Evolutionary conservation across 768 basidiomycete species (phyloP), one percentile per base, ranked within the genome.

Genomic region (Tulasnella sp.): DNA sequence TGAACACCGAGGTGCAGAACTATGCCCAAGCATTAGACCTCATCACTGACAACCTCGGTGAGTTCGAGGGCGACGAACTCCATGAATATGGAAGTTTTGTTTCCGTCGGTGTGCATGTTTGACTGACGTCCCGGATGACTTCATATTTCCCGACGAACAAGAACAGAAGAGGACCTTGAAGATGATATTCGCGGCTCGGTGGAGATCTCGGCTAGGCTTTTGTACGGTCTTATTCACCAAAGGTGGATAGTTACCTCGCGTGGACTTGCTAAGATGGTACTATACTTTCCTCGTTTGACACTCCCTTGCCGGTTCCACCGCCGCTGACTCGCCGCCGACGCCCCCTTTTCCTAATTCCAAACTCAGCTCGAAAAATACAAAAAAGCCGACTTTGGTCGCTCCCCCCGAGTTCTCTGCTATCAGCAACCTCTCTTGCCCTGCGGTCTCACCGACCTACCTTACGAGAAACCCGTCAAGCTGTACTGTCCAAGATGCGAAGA

Each of bases 401-500:
- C 98, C 85, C 98, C 98, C 4, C 94, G 98, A 80, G 98, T 99
- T 35, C 89, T 97, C 81, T 99, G 98, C 87, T 93, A 95, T 83
- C 89, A 90, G 6, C 98, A 99, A 83, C 92, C 96, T 20, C 93
- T 99, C 80, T 93, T 99, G 42, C 98, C 98, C 20, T 94, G 99
- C 80, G 98, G 98, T 23, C 91, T 99, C 39, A 96, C 94, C 79
- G 98, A 99, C 84, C 88, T 95, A n/a, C 93, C 98, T 0, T 99
- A 98, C 84, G 94, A 98, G 84, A 99, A 99, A 86, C 96, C 95
- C 40, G 97, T 99, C 83, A 99, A 99, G 84, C 92, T 99, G 73
- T 98, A 96, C 85, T 99, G 98, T 83, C 96, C 96, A 1, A 92
- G 96, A 48, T 99, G 98, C 85, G 97, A 99, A 85, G 98, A 99